Evolutionary conservation across 768 basidiomycete genomes (phyloP).

Genomic region (Trametes maxima): DNA sequence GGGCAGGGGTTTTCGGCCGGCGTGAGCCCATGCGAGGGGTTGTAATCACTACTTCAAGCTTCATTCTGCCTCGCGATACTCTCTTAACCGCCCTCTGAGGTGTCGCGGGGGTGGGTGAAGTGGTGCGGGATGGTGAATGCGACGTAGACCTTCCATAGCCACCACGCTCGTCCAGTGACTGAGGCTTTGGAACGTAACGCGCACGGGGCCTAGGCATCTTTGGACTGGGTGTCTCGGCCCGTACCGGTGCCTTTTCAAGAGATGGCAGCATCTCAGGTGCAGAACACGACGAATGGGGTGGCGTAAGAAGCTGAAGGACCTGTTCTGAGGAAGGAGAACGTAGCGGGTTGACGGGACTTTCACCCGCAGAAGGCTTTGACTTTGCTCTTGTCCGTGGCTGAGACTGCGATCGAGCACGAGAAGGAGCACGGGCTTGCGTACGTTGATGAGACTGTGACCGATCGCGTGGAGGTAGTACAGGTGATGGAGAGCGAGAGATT

Average conservation of each 20-base stretch:
- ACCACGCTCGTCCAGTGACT: background rate
- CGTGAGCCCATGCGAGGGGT: background rate
- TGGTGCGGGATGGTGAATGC: background rate
- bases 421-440: background rate
- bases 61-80: background rate
- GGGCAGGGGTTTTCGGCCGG: background rate
- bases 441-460: slow-evolving; percentile 10
- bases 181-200: slow-evolving; percentile 4
- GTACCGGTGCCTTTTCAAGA: background rate
- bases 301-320: slow-evolving; percentile 19
- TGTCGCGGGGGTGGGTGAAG: too few species aligned
- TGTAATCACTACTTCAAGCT: slow-evolving; percentile 21
- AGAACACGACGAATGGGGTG: slow-evolving; percentile 24
- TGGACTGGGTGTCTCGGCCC: slow-evolving; percentile 14
- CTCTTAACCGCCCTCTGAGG: background rate
- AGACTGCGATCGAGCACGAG: slow-evolving; percentile 10
- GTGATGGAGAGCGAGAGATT: slow-evolving; percentile 11
- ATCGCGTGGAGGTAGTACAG: slow-evolving; percentile 7
- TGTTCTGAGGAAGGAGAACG: background rate
- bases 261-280: background rate
- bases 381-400: slow-evolving; percentile 1
- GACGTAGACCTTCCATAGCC: too few species aligned
- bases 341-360: background rate
- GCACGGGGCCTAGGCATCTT: slow-evolving; percentile 17
- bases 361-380: background rate